Percentiles rank a stretch among this genome's conserved stretches.
Conservation (phyloP, 352 stramenopile species). For the Globisporangium camurandrum region DNA sequence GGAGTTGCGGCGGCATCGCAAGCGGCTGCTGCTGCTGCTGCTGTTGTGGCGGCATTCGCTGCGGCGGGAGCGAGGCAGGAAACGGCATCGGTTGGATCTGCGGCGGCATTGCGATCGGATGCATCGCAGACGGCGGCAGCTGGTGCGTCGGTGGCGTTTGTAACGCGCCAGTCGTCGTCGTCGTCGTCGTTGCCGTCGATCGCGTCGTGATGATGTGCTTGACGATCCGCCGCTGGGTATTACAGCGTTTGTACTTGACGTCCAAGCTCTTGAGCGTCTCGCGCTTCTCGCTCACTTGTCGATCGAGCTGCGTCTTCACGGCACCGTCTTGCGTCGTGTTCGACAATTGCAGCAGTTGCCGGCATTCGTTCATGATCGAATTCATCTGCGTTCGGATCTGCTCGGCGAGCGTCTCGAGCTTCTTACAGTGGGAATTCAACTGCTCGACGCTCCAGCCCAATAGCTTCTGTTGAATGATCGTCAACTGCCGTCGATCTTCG, state of each 20-base stretch:
- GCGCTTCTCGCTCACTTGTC: slow-evolving; percentile 64
- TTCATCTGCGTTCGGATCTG: slow-evolving; percentile 76
- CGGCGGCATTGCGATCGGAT: slow-evolving; percentile 38
- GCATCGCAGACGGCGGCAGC: slow-evolving; percentile 17
- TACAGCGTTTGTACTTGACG: slow-evolving; percentile 75
- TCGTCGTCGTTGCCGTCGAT: slow-evolving; percentile 7
- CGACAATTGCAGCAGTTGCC: slow-evolving; percentile 65
- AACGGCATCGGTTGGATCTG: slow-evolving; percentile 31
- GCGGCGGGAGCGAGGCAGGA: slow-evolving; percentile 5
- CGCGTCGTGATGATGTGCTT: slow-evolving; percentile 62
- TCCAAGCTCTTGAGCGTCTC: slow-evolving; percentile 65
- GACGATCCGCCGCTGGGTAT: slow-evolving; percentile 73
- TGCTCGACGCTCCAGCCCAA: slow-evolving; percentile 61
- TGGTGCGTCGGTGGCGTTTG: slow-evolving; percentile 1
- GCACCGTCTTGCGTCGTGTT: slow-evolving; percentile 64
- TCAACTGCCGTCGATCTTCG: slow-evolving; percentile 64
- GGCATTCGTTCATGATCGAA: slow-evolving; percentile 75
- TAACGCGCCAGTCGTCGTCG: neutral
- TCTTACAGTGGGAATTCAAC: slow-evolving; percentile 71
- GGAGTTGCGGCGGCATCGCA: neutral
- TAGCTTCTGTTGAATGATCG: slow-evolving; percentile 67
- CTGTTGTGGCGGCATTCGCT: neutral
- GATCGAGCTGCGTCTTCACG: slow-evolving; percentile 55
- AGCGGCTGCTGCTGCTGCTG: slow-evolving; percentile 2
- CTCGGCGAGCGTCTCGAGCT: slow-evolving; percentile 75